These are phyloP conservation scores for Bacidia gigantensis DNA, from an alignment of 495 filamentous ascomycete species.

Conservation along the genomic window DNA sequence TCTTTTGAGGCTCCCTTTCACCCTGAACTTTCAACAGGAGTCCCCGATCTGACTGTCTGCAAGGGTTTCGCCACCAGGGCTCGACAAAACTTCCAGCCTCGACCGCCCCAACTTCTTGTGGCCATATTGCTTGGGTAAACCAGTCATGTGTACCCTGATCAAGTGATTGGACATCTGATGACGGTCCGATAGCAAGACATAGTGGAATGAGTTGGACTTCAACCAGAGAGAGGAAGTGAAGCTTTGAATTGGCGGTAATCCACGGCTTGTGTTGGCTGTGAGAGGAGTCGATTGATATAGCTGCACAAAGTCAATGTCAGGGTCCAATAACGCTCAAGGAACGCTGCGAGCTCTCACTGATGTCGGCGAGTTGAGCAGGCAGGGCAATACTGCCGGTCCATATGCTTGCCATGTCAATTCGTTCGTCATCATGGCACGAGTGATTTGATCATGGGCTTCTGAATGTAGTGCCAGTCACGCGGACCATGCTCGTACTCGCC, in stretches of 20 bases:
- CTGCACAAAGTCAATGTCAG: slow-evolving; percentile 4
- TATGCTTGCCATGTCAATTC: slow-evolving; percentile 4
- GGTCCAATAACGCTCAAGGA: neutral
- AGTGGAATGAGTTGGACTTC: slow-evolving; percentile 35
- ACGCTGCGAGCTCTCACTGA: neutral
- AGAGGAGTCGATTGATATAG: neutral
- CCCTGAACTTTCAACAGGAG: slow-evolving; percentile 14
- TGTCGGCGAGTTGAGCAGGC: too few species aligned
- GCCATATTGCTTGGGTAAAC: slow-evolving; percentile 19
- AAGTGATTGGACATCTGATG: slow-evolving; percentile 31
- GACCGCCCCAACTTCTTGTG: slow-evolving; percentile 19
- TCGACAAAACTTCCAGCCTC: slow-evolving; percentile 21
- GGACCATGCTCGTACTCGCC: too few species aligned
- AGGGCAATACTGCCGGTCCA: slow-evolving; percentile 9
- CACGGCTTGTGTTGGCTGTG: neutral
- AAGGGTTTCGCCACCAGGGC: slow-evolving; percentile 7
- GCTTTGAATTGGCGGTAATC: slow-evolving; percentile 22
- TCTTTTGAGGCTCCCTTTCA: neutral
- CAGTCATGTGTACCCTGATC: slow-evolving; percentile 29
- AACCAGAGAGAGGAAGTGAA: slow-evolving; percentile 32
- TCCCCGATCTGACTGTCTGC: slow-evolving; percentile 14
- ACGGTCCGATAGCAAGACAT: slow-evolving; percentile 37
- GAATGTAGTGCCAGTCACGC: too few species aligned
- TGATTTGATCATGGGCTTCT: too few species aligned
- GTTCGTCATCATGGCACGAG: too few species aligned